Evolutionary conservation across 163 green algal genomes (phyloP).

Genomic region (Volvox carteri): DNA sequence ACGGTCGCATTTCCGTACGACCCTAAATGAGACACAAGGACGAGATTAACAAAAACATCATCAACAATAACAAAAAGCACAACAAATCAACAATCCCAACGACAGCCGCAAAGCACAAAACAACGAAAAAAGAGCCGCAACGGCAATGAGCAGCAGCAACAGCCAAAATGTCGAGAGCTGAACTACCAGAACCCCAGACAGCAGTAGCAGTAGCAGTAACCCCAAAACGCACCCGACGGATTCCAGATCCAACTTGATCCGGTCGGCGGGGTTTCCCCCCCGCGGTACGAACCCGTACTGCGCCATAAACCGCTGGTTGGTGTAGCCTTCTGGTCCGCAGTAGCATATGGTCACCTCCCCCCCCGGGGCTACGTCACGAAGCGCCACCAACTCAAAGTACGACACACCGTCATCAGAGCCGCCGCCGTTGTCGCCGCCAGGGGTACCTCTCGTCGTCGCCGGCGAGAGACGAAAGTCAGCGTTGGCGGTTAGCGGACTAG

Average conservation of each 20-base stretch:
- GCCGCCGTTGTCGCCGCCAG: background rate
- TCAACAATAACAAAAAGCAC: background rate
- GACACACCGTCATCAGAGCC: background rate
- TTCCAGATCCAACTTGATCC: conserved; percentile 54
- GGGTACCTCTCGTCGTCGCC: background rate
- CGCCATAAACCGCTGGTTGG: conserved; percentile 75
- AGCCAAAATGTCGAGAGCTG: background rate
- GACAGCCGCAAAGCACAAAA: background rate
- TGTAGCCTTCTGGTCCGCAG: conserved; percentile 68
- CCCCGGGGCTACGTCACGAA: conserved; percentile 64
- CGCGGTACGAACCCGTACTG: conserved; percentile 82
- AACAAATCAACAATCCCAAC: background rate
- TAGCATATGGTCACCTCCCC: conserved; percentile 82
- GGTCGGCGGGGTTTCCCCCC: conserved; percentile 72
- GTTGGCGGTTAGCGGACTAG: conserved; percentile 46
- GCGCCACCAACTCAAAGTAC: conserved; percentile 67
- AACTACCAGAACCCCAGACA: background rate
- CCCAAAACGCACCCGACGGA: background rate
- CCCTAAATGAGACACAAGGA: too few relatives aligned
- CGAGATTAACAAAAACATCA: too few relatives aligned
- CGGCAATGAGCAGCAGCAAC: background rate
- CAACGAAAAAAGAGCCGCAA: background rate
- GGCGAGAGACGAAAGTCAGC: conserved; percentile 62
- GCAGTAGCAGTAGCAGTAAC: background rate
- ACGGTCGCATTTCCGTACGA: too few relatives aligned